phyloP scores from a whole-genome alignment of 2,329 filamentous ascomycete genomes.

The Cladophialophora exuberans region DNA sequence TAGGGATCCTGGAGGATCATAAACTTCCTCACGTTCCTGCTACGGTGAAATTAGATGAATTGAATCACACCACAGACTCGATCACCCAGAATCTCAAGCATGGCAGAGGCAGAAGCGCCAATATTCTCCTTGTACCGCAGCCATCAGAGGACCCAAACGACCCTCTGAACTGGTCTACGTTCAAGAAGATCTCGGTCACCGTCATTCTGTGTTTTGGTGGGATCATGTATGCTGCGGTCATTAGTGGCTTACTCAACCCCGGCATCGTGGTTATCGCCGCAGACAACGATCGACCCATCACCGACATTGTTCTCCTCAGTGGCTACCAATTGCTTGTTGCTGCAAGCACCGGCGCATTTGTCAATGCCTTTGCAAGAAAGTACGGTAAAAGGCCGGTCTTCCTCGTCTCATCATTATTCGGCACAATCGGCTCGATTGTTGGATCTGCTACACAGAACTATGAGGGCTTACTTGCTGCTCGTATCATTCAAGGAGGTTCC shows the following conservation, averaged over 20 bases:
- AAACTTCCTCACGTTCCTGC: slow-evolving; percentile 7
- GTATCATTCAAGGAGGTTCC: slow-evolving; percentile 49
- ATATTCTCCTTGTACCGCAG: slow-evolving; percentile 29
- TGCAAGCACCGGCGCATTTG: slow-evolving; percentile 43
- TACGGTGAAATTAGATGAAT: slow-evolving; percentile 1
- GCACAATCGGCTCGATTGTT: slow-evolving; percentile 42
- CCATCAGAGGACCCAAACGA: slow-evolving; percentile 35
- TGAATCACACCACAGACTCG: not conserved
- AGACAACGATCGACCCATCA: not conserved
- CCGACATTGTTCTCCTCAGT: slow-evolving; percentile 1
- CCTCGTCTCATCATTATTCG: slow-evolving; percentile 40
- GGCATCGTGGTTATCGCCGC: not conserved
- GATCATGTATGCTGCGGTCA: not conserved
- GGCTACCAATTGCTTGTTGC: slow-evolving; percentile 6
- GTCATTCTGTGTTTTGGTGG: not conserved
- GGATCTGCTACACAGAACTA: slow-evolving; percentile 40
- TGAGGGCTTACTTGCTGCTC: slow-evolving; percentile 42
- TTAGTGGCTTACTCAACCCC: slow-evolving; percentile 4
- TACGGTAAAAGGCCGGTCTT: slow-evolving; percentile 48
- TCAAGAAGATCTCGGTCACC: not conserved
- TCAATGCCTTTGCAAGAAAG: slow-evolving; percentile 43
- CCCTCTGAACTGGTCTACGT: slow-evolving; percentile 33
- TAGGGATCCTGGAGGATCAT: not conserved
- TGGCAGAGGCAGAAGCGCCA: slow-evolving; percentile 31
- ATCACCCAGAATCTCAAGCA: slow-evolving; percentile 34